Percentiles rank a stretch among this genome's conserved stretches.
phyloP scores from a whole-genome alignment of 2,329 filamentous ascomycete species.

The Colletotrichum sp. region DNA sequence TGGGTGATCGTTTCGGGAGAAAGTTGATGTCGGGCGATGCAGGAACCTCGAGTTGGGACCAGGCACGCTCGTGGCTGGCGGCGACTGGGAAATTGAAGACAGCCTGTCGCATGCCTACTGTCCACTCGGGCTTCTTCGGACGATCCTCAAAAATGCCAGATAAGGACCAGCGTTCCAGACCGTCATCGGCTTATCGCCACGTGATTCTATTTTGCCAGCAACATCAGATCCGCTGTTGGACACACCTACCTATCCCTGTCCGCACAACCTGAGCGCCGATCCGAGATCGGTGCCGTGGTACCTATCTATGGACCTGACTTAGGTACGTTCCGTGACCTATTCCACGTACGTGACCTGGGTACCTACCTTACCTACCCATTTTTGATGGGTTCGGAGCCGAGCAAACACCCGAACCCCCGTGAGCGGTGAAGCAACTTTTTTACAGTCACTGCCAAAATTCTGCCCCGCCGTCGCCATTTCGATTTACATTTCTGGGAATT shows the following conservation, averaged over 20 bases:
- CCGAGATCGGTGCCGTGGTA: too few relatives aligned
- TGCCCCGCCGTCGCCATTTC: slow-evolving; percentile 7
- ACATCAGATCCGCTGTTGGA: background rate
- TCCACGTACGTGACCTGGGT: too few relatives aligned
- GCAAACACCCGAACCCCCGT: background rate
- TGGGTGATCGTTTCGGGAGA: background rate
- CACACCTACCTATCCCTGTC: background rate
- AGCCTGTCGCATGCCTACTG: slow-evolving; percentile 3
- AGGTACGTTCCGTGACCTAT: too few relatives aligned
- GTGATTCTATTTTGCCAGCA: background rate
- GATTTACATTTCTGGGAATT: background rate
- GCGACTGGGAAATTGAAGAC: background rate
- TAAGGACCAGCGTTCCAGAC: background rate
- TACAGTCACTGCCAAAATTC: background rate
- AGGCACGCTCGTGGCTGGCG: background rate
- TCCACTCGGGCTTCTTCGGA: background rate
- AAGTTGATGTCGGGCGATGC: background rate
- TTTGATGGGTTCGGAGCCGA: background rate
- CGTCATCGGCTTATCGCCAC: background rate
- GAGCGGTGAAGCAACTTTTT: slow-evolving; percentile 15
- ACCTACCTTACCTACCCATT: background rate
- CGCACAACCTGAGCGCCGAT: background rate
- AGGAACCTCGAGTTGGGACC: background rate
- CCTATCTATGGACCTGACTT: too few relatives aligned
- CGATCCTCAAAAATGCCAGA: slow-evolving; percentile 1